Conservation (phyloP, 768 basidiomycete genomes). For the Cyclocybe cylindracea region DNA sequence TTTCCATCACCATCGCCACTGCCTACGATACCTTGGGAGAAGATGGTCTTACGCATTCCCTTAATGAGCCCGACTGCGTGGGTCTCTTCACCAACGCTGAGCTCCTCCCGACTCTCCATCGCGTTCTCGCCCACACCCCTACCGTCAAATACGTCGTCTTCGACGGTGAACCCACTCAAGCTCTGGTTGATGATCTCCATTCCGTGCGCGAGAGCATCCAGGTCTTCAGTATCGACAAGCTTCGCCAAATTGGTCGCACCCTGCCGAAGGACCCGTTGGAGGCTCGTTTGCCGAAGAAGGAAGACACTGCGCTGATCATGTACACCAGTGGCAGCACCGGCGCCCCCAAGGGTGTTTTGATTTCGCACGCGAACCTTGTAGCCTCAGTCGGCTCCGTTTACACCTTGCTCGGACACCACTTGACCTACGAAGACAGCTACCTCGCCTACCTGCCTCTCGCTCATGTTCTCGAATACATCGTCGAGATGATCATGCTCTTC, state of each 20-base stretch:
- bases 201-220: slow-evolving; percentile 57
- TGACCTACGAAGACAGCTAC: slow-evolving; percentile 62
- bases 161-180: slow-evolving; percentile 65
- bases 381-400: slow-evolving; percentile 86
- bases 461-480: slow-evolving; percentile 94
- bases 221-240: slow-evolving; percentile 66
- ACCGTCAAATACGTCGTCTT: slow-evolving; percentile 82
- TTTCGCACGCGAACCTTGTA: slow-evolving; percentile 85
- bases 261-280: slow-evolving; percentile 54
- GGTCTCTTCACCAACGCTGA: slow-evolving; percentile 93
- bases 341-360: slow-evolving; percentile 90
- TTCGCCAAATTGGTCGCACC: slow-evolving; percentile 65
- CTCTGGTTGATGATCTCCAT: slow-evolving; percentile 60
- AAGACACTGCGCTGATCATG: slow-evolving; percentile 55
- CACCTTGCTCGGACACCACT: slow-evolving; percentile 66
- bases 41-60: slow-evolving; percentile 83
- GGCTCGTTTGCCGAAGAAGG: slow-evolving; percentile 42
- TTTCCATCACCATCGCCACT: slow-evolving; percentile 84
- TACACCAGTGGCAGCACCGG: slow-evolving; percentile 90
- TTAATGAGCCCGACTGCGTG: slow-evolving; percentile 79
- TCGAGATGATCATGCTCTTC: slow-evolving; percentile 78
- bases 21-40: slow-evolving; percentile 97
- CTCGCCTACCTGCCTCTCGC: slow-evolving; percentile 94
- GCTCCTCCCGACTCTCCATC: slow-evolving; percentile 75
- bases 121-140: slow-evolving; percentile 72